Percentiles rank a stretch among this genome's conserved stretches.
Evolutionary conservation across 1,284 basidiomycete genomes (phyloP).

Genomic region (Ganoderma sinense): DNA sequence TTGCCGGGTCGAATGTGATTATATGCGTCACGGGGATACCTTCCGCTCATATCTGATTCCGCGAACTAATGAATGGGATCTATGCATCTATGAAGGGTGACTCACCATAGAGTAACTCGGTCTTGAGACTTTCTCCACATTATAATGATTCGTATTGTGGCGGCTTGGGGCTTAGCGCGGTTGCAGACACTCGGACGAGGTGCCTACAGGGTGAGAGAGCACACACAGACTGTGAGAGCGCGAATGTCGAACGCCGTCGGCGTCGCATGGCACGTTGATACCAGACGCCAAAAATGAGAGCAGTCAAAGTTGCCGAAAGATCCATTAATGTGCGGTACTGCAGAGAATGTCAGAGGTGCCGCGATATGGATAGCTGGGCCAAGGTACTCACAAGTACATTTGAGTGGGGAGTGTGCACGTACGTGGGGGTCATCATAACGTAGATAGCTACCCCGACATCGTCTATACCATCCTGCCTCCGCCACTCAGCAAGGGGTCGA

Average conservation of each 20-base stretch:
- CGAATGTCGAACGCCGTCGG: not conserved
- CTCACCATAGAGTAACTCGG: no score
- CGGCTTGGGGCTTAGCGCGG: no score
- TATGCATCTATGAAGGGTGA: no score
- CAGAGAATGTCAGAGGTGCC: not conserved
- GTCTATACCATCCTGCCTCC: not conserved
- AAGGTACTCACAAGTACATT: conserved; percentile 1
- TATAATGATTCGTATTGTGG: no score
- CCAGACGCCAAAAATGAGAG: not conserved
- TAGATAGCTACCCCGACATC: not conserved
- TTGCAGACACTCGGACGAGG: not conserved
- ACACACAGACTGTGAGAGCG: not conserved
- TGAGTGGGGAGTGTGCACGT: conserved; percentile 6
- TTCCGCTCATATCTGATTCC: not conserved
- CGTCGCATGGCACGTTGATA: not conserved
- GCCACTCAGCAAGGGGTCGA: not conserved
- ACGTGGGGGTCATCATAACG: not conserved
- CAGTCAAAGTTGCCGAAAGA: not conserved
- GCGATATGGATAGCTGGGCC: not conserved
- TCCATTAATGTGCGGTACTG: conserved; percentile 3
- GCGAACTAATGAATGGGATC: no score
- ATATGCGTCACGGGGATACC: not conserved
- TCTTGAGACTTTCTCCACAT: no score
- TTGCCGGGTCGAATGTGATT: not conserved
- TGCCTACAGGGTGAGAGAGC: not conserved